A percentile compares a stretch with the other conserved stretches of the same genome.
phyloP scores from a whole-genome alignment of 306 rosid genomes.

The Herpetospermum pedunculosum region DNA sequence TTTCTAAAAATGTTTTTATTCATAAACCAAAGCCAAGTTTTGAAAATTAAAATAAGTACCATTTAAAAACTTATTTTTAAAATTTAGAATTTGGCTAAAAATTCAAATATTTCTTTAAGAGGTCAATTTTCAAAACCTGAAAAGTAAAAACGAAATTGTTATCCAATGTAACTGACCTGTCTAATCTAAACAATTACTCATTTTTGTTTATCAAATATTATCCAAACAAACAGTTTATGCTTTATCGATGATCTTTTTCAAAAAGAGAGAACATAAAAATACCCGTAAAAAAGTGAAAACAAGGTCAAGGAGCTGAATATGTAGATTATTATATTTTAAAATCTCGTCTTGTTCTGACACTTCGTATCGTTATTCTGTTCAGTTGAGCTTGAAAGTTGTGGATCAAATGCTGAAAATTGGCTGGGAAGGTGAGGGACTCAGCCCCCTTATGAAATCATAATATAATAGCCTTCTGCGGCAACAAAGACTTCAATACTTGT shows the following conservation, averaged over 20 bases:
- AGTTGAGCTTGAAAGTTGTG: constrained; percentile 96
- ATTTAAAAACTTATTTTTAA: background rate
- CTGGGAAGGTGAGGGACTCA: constrained; percentile 88
- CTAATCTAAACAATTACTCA: background rate
- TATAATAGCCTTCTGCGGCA: constrained; percentile 27
- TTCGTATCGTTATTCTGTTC: constrained; percentile 25
- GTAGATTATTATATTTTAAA: background rate
- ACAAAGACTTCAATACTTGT: background rate
- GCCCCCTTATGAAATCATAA: constrained; percentile 52
- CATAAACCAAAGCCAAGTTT: background rate
- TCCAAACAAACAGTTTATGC: background rate
- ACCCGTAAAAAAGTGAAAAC: background rate
- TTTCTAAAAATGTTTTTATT: background rate
- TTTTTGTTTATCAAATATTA: background rate
- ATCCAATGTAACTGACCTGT: background rate
- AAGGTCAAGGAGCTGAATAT: background rate
- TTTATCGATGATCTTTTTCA: background rate
- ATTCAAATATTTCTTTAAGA: background rate
- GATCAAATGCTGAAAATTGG: constrained; percentile 98
- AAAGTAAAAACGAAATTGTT: background rate
- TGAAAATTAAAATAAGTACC: background rate
- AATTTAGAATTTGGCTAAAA: background rate
- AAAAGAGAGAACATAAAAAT: background rate
- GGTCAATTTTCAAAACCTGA: background rate
- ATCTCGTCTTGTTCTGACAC: constrained; percentile 16